Evolutionary conservation across 352 stramenopile genomes (phyloP), one percentile per base, ranked within the genome.

Genomic region (Blastocystis sp.): DNA sequence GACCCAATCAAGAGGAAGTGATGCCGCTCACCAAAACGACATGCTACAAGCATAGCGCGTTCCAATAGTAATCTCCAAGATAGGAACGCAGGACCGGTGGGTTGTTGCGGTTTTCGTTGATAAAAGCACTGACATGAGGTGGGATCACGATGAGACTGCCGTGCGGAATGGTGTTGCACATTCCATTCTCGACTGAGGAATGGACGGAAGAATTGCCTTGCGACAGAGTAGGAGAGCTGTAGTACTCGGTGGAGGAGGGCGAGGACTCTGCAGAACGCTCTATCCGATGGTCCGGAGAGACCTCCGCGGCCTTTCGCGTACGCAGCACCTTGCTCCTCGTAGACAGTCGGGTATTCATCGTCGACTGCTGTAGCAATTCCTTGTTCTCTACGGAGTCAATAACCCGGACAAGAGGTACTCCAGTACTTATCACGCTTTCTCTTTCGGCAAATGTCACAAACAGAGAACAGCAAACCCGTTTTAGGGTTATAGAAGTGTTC

Each of bases 351-450:
- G 69, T 79, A 64, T 79, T 45, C 45, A 79, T 79, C 1, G 45
- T 52, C n/a, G 69, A 62, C 4, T 79, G 69, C 45, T 79, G 69
- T 4, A 76, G 65, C 11, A 79, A 45, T 21, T 79, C 69, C 69
- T 79, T 79, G 38, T 62, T 79, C 14, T 45, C 69, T 79, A 79
- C 9, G 23, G 4, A 28, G 61, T n/a, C 61, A 7, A 19, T 34
- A 10, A 21, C 1, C 23, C 14, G 11, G 2, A 41, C 7, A 9
- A 62, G 34, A 79, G 14, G 9, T 48, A 79, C 69, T 7, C 69
- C 69, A 79, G 17, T 79, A 79, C 38, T 79, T 79, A 79, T 79
- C 69, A 3, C 69, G 34, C 38, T 79, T 79, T 21, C 43, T 79
- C 43, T 79, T 79, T 19, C 69, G 17, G 69, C 69, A 79, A 34